A percentile compares a stretch with the other conserved stretches of the same genome.
Conservation (phyloP, 306 rosid species). For the Lagenaria siceraria region DNA sequence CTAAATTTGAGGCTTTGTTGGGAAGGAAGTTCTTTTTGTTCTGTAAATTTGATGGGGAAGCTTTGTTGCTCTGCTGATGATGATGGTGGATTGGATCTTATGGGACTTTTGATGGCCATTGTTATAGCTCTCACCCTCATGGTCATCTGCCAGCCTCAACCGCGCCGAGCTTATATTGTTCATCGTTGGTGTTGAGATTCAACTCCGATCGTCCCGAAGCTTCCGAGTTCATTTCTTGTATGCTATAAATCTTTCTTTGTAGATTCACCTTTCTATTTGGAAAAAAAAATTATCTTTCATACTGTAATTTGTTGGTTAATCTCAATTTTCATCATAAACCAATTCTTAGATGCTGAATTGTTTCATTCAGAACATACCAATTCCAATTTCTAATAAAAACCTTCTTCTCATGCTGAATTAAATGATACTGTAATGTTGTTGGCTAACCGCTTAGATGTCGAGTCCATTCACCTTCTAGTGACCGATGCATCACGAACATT, state of each 20-base stretch:
- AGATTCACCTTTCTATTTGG: not conserved
- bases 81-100: constrained; percentile 12
- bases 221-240: not conserved
- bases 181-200: not conserved
- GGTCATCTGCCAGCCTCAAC: constrained; percentile 24
- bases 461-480: not conserved
- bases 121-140: constrained; percentile 22
- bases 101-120: constrained; percentile 15
- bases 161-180: not conserved
- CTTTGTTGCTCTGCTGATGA: constrained; percentile 9
- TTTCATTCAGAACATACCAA: not conserved
- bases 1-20: not conserved
- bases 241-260: not conserved
- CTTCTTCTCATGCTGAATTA: not conserved
- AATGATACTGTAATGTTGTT: not conserved
- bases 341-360: not conserved
- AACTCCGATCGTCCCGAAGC: not conserved
- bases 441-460: not conserved
- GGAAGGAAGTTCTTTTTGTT: not conserved
- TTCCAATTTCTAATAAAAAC: not conserved
- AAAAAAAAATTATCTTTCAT: not conserved
- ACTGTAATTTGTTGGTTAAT: not conserved
- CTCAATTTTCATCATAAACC: not conserved
- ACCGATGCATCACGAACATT: not conserved
- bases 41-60: constrained; percentile 25